Percentiles rank a stretch among this genome's conserved stretches.
These are phyloP conservation scores for Apophysomyces trapeziformis DNA, from an alignment of 371 early-diverging fungal genomes.

Conservation along the genomic window DNA sequence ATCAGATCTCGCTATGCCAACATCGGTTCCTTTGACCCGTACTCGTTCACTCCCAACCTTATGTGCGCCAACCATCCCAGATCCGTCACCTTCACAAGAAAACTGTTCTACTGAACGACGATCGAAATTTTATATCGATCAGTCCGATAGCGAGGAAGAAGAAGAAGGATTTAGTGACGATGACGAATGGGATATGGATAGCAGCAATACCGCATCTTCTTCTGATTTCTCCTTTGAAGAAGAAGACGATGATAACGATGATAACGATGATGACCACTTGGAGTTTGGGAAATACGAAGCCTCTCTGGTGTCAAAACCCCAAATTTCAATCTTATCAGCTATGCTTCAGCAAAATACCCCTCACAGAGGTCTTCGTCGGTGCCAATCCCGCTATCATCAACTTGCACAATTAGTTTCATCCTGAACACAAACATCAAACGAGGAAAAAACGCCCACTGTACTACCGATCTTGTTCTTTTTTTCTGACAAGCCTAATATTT, in stretches of 20 bases:
- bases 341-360: slow-evolving; percentile 21
- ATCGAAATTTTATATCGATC: slow-evolving; percentile 2
- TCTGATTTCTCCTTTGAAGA: slow-evolving; percentile 11
- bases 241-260: not conserved
- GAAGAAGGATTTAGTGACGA: not conserved
- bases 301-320: slow-evolving; percentile 13
- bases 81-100: not conserved
- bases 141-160: slow-evolving; percentile 4
- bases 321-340: slow-evolving; percentile 17
- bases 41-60: slow-evolving; percentile 3
- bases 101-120: not conserved
- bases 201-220: slow-evolving; percentile 12
- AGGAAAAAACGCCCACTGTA: slow-evolving; percentile 1
- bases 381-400: slow-evolving; percentile 16
- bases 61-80: not conserved
- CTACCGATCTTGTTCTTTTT: not conserved
- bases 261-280: not conserved
- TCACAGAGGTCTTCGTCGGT: slow-evolving; percentile 14
- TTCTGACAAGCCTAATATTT: not conserved
- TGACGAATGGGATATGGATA: slow-evolving; percentile 6
- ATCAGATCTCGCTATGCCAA: not conserved
- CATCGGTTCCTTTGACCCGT: slow-evolving; percentile 1
- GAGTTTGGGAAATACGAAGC: slow-evolving; percentile 15
- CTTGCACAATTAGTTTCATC: slow-evolving; percentile 20
- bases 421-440: not conserved